Evolutionary conservation across 176 grass and related monocot species (phyloP).

Genomic region (Otatea glauca): DNA sequence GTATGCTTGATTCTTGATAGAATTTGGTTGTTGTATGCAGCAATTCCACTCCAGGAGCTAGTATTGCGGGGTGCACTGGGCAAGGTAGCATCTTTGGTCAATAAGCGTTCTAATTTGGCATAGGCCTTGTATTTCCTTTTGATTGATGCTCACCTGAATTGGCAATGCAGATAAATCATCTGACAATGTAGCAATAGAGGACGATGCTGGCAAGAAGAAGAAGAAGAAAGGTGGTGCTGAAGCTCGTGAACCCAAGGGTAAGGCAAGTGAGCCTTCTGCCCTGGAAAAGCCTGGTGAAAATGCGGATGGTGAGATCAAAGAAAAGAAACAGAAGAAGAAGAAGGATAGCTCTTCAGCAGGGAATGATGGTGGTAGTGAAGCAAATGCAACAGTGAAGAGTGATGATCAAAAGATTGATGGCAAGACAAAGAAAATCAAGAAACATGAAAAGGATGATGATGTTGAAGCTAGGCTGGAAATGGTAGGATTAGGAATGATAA

Average conservation of each 20-base stretch:
- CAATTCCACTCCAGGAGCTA: conserved; percentile 1
- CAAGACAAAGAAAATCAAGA: conserved; percentile 13
- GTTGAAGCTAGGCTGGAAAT: conserved; percentile 46
- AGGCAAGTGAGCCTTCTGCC: conserved; percentile 33
- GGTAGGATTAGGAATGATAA: conserved; percentile 20
- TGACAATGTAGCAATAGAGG: conserved; percentile 6
- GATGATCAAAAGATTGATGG: conserved; percentile 28
- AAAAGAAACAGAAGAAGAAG: conserved; percentile 56
- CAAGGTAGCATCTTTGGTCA: conserved; percentile 56
- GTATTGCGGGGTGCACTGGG: neutral
- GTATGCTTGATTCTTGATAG: neutral
- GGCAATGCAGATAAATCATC: neutral
- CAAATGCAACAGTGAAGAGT: conserved; percentile 9
- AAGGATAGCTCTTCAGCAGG: conserved; percentile 3
- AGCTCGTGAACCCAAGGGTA: neutral
- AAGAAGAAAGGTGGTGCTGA: neutral
- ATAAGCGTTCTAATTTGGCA: neutral
- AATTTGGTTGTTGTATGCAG: conserved; percentile 42
- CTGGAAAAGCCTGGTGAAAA: conserved; percentile 20
- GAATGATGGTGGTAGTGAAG: conserved; percentile 1
- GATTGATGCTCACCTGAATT: conserved; percentile 17
- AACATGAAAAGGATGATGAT: conserved; percentile 45
- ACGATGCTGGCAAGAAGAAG: conserved; percentile 37
- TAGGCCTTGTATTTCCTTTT: neutral
- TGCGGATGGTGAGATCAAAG: conserved; percentile 37